These are phyloP conservation scores for Colletotrichum camelliae DNA, from an alignment of 2,329 filamentous ascomycete genomes.

Conservation along the genomic window DNA sequence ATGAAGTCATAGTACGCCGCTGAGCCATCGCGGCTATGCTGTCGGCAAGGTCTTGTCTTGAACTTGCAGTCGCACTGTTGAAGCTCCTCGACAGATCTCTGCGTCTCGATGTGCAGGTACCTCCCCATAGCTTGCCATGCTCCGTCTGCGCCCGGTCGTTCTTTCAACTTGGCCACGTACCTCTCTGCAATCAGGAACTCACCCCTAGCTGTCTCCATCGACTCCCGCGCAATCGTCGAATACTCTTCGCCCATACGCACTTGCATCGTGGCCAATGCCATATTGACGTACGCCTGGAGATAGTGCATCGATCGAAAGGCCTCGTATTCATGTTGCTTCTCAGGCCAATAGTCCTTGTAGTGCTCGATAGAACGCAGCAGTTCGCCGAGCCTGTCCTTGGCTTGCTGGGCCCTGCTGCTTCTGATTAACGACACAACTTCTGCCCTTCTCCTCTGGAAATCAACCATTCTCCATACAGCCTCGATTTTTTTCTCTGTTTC, in stretches of 20 bases:
- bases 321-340: background rate
- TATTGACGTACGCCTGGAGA: background rate
- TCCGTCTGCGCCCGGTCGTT: background rate
- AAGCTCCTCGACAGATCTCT: background rate
- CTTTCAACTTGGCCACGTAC: background rate
- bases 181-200: background rate
- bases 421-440: background rate
- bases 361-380: background rate
- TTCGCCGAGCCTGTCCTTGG: background rate
- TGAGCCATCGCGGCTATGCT: background rate
- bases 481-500: background rate
- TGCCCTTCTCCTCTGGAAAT: slow-evolving; percentile 5
- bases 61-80: background rate
- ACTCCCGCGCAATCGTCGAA: background rate
- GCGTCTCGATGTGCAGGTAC: background rate
- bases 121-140: background rate
- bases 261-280: background rate
- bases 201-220: background rate
- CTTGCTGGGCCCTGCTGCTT: background rate
- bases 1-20: slow-evolving; percentile 11
- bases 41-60: background rate
- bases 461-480: slow-evolving; percentile 2
- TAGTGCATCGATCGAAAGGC: background rate
- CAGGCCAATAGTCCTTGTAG: background rate
- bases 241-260: background rate